Evolutionary conservation across 2,329 filamentous ascomycete genomes (phyloP).

Genomic region (Cucurbitaria berberidis): DNA sequence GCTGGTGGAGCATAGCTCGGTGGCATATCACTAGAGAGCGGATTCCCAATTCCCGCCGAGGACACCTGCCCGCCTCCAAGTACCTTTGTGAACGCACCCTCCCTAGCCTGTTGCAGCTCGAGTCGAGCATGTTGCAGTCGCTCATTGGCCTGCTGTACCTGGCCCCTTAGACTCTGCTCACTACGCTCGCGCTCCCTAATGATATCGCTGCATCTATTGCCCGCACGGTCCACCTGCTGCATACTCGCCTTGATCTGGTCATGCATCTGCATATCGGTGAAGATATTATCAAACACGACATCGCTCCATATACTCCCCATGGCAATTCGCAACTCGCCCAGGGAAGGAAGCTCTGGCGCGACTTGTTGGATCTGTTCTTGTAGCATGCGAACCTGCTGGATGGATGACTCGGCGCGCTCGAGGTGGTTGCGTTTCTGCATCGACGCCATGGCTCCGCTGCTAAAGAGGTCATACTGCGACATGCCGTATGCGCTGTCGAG

Average conservation of each 20-base stretch:
- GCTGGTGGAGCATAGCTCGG: constrained; percentile 1
- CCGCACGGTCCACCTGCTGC: constrained; percentile 35
- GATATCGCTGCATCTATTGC: constrained; percentile 37
- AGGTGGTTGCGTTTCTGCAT: constrained; percentile 63
- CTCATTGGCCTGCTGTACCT: constrained; percentile 40
- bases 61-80: constrained; percentile 17
- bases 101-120: constrained; percentile 55
- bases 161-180: constrained; percentile 25
- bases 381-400: constrained; percentile 50
- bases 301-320: constrained; percentile 57
- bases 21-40: neutral
- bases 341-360: constrained; percentile 47
- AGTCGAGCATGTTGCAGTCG: constrained; percentile 37
- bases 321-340: constrained; percentile 53
- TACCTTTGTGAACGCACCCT: constrained; percentile 50
- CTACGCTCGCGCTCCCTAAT: constrained; percentile 44
- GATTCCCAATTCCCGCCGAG: constrained; percentile 1
- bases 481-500: constrained; percentile 34
- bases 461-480: constrained; percentile 56
- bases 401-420: constrained; percentile 53
- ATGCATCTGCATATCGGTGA: constrained; percentile 60
- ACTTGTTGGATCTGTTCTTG: constrained; percentile 50
- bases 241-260: constrained; percentile 58
- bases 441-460: constrained; percentile 56
- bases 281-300: constrained; percentile 63